Base-by-base conservation (phyloP, 2,329 filamentous ascomycete species). In the Aspergillus sp. region DNA sequence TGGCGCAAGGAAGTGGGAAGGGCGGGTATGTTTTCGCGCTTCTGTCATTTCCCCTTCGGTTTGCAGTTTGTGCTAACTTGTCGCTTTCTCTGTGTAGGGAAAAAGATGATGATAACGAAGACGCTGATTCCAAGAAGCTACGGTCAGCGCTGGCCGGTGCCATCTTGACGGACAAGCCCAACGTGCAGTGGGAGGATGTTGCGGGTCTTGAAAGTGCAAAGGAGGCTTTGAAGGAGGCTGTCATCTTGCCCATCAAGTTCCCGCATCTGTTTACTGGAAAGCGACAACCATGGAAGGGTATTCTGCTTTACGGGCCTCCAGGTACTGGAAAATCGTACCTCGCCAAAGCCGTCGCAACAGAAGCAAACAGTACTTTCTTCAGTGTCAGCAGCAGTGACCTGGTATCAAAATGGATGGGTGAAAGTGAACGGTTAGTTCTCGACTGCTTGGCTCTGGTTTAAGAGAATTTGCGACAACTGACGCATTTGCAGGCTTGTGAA, bases 331-430 rank as follows among this genome's bases (percentile, higher is more conserved):
- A 98, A 77, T 93, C 87, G 76, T 96, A 96, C 69, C 76, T 98
- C 46, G 93, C 93, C 53, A 98, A 97, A 71, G 93, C 93, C 2
- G 91, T 98, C 44, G 93, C 93, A 46, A 98, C 93, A 15, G 93
- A 98, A 72, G 93, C 93, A 50, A 97, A 98, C 71, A 96, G 90
- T 71, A 97, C 93, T 3, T 98, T 98, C 68, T 98, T 98, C 79
- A 96, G 90, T 64, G 91, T 98, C 57, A 95, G 88, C 72, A 95
- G 88, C 77, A 95, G 89, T 65, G 93, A 98, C 67, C 70, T 98
- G 69, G 93, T 98, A 52, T 95, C 89, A 69, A 98, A 98, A 68
- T 98, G 93, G 93, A 98, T 98, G 93, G 93, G 93, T 74, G 93
- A 98, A 72, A 94, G 88, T 77, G 93, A 98, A 82, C 83, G 90